Base-by-base conservation (phyloP, 1,284 basidiomycete genomes). In the Trichosporon ovoides region DNA sequence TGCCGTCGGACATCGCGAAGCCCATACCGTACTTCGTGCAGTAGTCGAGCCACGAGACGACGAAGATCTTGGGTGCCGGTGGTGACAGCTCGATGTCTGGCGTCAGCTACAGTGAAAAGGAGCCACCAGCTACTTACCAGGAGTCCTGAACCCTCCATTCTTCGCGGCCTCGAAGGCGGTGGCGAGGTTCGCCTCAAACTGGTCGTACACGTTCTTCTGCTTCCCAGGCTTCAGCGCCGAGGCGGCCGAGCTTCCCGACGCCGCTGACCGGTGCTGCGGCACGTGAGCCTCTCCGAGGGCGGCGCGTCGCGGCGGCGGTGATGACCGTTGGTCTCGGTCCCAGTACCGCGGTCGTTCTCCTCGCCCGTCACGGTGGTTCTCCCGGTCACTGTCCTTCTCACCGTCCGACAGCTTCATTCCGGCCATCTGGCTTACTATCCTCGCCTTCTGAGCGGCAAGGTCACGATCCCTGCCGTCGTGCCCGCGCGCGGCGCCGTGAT, bases 11-110 rank as follows among this genome's bases (percentile, higher is more conserved):
- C 69, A 98, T 81, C 1, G 91, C 91, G 74, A 98, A 98, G 2
- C 94, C 96, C 85, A 98, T 94, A 10, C 95, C 96, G 77, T 98
- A 98, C 80, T 96, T 96, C 76, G 94, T 91, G 74, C 90, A 94
- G 74, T 98, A 97, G 77, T 98, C 95, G 49, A 98, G 88, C 95
- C 95, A 98, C 10, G 89, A 91, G 2, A 90, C 89, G 66, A 98
- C 91, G 77, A 98, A 98, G 14, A 95, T 87, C 55, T 81, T 83
- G 38, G 93, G 89, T 13, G 85, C 81, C 0, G 83, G 82, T 3
- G 87, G 77, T 37, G 77, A 69, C 5, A 72, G 71, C 53, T 63
- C 63, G 22, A 68, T 58, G 54, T 65, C 67, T 69, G 28, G 16
- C 22, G 52, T 52, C 35, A 60, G 31, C 36, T 35, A 4, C n/a